Percentiles rank a stretch among this genome's conserved stretches.
Evolutionary conservation across 148 eudicot genomes (phyloP).

Genomic region (Cornus florida): DNA sequence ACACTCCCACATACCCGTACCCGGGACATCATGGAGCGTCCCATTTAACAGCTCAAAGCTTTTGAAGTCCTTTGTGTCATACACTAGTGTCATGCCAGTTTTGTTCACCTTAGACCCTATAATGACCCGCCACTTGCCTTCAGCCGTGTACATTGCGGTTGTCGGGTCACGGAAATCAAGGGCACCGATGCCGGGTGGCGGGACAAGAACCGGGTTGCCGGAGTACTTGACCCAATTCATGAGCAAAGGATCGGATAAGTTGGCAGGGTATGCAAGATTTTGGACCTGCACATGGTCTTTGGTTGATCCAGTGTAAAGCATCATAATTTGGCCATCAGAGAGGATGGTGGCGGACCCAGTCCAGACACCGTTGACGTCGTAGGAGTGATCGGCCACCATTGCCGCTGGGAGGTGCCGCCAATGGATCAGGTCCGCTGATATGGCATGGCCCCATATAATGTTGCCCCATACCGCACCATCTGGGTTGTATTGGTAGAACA

Average conservation of each 20-base stretch:
- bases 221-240: slow-evolving; percentile 72
- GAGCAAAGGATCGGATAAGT: slow-evolving; percentile 75
- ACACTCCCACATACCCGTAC: slow-evolving; percentile 96
- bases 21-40: slow-evolving; percentile 50
- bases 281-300: slow-evolving; percentile 66
- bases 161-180: slow-evolving; percentile 82
- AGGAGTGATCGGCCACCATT: slow-evolving; percentile 61
- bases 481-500: slow-evolving; percentile 92
- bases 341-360: slow-evolving; percentile 84
- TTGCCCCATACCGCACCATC: slow-evolving; percentile 73
- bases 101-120: slow-evolving; percentile 67
- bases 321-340: slow-evolving; percentile 56
- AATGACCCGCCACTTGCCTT: slow-evolving; percentile 71
- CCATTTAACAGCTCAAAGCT: slow-evolving; percentile 39
- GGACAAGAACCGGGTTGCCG: slow-evolving; percentile 64
- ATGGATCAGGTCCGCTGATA: slow-evolving; percentile 62
- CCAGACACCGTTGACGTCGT: slow-evolving; percentile 78
- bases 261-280: slow-evolving; percentile 73
- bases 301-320: slow-evolving; percentile 81
- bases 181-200: slow-evolving; percentile 58
- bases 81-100: slow-evolving; percentile 66
- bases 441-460: slow-evolving; percentile 87
- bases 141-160: slow-evolving; percentile 62
- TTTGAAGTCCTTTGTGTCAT: slow-evolving; percentile 64
- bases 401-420: slow-evolving; percentile 77